Base-by-base conservation (phyloP, 2,329 filamentous ascomycete genomes). In the Arthrinium phaeospermum region DNA sequence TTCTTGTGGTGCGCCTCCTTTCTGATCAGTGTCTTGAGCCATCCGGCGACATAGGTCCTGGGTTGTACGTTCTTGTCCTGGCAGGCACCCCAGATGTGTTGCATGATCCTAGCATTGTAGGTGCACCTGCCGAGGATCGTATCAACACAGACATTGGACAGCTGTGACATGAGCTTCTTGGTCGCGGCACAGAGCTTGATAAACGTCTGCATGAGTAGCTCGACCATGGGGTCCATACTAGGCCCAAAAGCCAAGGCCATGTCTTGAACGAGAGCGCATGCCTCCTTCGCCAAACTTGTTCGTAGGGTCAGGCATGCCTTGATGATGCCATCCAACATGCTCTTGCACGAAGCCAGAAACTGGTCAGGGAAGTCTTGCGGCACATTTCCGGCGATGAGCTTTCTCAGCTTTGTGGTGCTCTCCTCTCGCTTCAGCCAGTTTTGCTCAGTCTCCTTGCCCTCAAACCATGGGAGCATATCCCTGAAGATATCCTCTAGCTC, bases 61-160 rank as follows among this genome's bases (percentile, higher is more conserved):
- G 95, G 92, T 79, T 96, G 93, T 2, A 95, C 92, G 79, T 98
- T 98, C 85, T 98, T 98, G 84, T 99, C 96, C 80, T 97, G 93
- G 74, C 90, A 93, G 34, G 96, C 95, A 71, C 86, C 85, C 85
- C 91, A 93, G 68, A 98, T 86, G 78, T 98, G 96, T 81, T 97
- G 93, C 86, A 98, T 89, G 74, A 98, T 87, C 41, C 95, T 92
- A 73, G 87, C 85, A 74, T 89, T 95, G 83, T 96, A 98, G 0
- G 95, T 92, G 44, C 93, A 92, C 76, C 92, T 91, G 74, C 91
- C 89, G 75, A 98, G 89, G 70, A 99, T 91, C 27, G 88, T 90
- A 75, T 96, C 92, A n/a, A 98, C 91, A 0, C 93, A 94, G 22
- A 85, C 81, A 79, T 97, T 95, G 70, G 94, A 96, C 75, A 93